Evolutionary conservation across 176 grass and related monocot species (phyloP), one percentile per base, ranked within the genome.

Genomic region (Typha latifolia): DNA sequence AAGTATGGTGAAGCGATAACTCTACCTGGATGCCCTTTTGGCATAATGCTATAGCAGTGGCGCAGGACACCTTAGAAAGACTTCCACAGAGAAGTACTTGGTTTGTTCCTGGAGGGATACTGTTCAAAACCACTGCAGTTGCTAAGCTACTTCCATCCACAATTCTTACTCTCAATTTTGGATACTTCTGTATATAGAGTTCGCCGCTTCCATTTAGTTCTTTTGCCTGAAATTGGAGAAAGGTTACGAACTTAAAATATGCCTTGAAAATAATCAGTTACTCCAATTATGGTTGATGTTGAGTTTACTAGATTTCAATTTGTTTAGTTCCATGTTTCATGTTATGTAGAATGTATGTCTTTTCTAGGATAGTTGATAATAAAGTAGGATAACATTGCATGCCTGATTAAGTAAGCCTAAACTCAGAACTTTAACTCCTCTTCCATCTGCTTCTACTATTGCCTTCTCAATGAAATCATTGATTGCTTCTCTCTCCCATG

Each of bases 81-180:
- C 76, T 74, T 82, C 93, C 93, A 22, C 32, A 68, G 3, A 96
- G 72, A 65, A 91, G 6, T 19, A 91, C 75, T 82, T 78, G 83
- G 61, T 69, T 66, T 82, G 74, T 91, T 27, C 86, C 80, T 47
- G 49, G 49, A 43, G 93, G 85, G 47, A 96, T 72, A 22, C 32
- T 76, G 0, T 84, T 72, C 68, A 96, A 20, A 69, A 89, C 85
- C 49, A 96, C 83, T 2, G 85, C 88, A 62, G 88, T 78, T 66
- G 88, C 93, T 84, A 96, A 78, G 72, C 88, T 82, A 69, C 80
- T 96, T 63, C 88, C 93, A 72, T 96, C 93, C 29, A 96, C 93
- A 32, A 96, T 80, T 76, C 77, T 89, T 64, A 89, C 69, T 47
- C 77, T 72, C 61, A 89, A 74, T 16, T 96, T 80, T 49, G 85